Conservation (phyloP, 2,329 filamentous ascomycete species). For the Pezicula rhizophila region DNA sequence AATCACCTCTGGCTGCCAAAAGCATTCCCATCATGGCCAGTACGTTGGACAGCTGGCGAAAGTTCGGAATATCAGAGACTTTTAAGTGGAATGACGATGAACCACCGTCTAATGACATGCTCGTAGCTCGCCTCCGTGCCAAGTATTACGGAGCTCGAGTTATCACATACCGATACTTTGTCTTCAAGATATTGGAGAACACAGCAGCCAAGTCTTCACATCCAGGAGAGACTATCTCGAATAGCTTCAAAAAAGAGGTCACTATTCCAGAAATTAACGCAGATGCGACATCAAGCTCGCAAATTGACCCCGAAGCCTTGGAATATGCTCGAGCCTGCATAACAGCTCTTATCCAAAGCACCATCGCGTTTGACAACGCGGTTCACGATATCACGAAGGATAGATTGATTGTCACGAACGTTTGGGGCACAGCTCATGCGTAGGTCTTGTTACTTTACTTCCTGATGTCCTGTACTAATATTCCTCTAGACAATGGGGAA, state of each 20-base stretch:
- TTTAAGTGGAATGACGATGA: conserved; percentile 53
- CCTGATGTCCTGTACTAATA: conserved; percentile 15
- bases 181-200: conserved; percentile 46
- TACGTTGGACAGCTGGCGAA: conserved; percentile 8
- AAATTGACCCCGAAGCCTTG: conserved; percentile 40
- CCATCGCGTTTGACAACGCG: conserved; percentile 64
- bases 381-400: conserved; percentile 44
- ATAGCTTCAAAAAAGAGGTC: conserved; percentile 17
- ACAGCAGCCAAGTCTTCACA: conserved; percentile 21
- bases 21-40: neutral
- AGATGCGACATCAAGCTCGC: conserved; percentile 26
- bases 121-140: conserved; percentile 76
- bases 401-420: conserved; percentile 82
- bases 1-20: conserved; percentile 13
- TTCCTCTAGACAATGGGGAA: conserved; percentile 79
- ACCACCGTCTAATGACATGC: conserved; percentile 66
- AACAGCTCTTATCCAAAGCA: conserved; percentile 75
- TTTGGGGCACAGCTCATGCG: conserved; percentile 94
- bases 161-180: conserved; percentile 79
- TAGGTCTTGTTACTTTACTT: conserved; percentile 46
- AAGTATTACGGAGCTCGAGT: conserved; percentile 94
- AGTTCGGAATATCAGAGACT: conserved; percentile 40
- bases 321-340: conserved; percentile 44
- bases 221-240: conserved; percentile 11
- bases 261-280: conserved; percentile 31